Percentiles rank a stretch among this genome's conserved stretches.
These are phyloP conservation scores for Selenicereus undatus DNA, from an alignment of 148 eudicot genomes.

Conservation along the genomic window DNA sequence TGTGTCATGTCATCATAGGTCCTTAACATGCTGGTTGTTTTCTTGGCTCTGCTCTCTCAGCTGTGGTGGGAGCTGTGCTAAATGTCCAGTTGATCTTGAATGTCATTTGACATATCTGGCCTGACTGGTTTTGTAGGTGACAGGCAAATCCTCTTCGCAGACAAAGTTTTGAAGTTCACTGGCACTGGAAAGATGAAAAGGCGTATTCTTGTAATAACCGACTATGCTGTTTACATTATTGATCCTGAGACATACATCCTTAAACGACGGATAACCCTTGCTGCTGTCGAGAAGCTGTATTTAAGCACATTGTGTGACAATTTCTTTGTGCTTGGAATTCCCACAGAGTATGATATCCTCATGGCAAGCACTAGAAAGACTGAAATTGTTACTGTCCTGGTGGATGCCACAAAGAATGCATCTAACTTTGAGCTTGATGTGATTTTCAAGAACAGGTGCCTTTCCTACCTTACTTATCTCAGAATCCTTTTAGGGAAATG, in stretches of 20 bases:
- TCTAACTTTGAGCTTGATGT: conserved; percentile 86
- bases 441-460: conserved; percentile 65
- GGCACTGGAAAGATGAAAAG: conserved; percentile 85
- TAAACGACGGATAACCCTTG: conserved; percentile 76
- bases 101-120: not conserved
- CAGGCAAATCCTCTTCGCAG: conserved; percentile 75
- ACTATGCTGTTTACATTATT: conserved; percentile 62
- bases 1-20: too few relatives aligned
- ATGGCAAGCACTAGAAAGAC: conserved; percentile 91
- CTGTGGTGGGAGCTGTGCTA: not conserved
- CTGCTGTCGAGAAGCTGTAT: conserved; percentile 84
- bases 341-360: conserved; percentile 93
- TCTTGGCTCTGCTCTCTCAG: not conserved
- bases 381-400: conserved; percentile 71
- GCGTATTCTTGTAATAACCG: conserved; percentile 59
- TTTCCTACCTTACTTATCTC: not conserved
- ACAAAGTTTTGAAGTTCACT: conserved; percentile 85
- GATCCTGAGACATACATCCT: conserved; percentile 74
- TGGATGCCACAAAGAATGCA: conserved; percentile 63
- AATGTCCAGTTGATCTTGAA: not conserved
- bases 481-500: not conserved
- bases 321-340: conserved; percentile 72
- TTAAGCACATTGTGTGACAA: conserved; percentile 80
- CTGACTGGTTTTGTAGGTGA: conserved; percentile 50
- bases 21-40: too few relatives aligned